phyloP scores from a whole-genome alignment of 306 rosid species.

The Medicago ruthenica region DNA sequence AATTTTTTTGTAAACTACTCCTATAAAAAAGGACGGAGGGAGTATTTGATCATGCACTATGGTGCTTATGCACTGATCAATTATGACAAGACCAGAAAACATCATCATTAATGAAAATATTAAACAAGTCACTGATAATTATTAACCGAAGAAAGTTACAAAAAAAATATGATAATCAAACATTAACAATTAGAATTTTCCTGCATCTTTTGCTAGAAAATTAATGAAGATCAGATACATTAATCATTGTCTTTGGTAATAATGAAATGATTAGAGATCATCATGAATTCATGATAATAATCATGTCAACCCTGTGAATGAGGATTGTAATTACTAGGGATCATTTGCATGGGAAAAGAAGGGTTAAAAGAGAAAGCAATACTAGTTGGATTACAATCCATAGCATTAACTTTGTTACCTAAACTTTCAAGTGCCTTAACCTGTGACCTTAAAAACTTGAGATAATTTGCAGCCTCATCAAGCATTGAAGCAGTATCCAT shows the following conservation, averaged over 20 bases:
- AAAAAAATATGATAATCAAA: constrained; percentile 21
- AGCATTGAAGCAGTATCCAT: constrained; percentile 99
- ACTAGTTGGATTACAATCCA: constrained; percentile 62
- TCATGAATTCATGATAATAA: constrained; percentile 29
- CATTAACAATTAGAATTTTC: constrained; percentile 35
- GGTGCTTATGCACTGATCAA: constrained; percentile 36
- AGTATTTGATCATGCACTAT: constrained; percentile 41
- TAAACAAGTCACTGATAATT: constrained; percentile 42
- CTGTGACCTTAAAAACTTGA: constrained; percentile 85
- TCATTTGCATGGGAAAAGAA: constrained; percentile 68
- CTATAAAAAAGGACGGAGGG: too few relatives aligned
- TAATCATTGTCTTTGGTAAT: constrained; percentile 48
- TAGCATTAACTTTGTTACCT: constrained; percentile 72
- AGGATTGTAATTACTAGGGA: constrained; percentile 46
- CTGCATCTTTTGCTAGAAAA: constrained; percentile 42
- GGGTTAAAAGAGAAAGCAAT: constrained; percentile 91
- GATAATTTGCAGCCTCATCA: constrained; percentile 95
- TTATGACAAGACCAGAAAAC: constrained; percentile 28
- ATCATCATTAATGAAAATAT: constrained; percentile 23
- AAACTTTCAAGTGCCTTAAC: constrained; percentile 74
- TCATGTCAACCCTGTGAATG: constrained; percentile 31
- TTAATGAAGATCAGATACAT: constrained; percentile 39
- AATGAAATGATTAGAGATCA: constrained; percentile 45
- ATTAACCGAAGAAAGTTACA: constrained; percentile 45
- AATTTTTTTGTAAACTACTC: too few relatives aligned